These are phyloP conservation scores for Escallonia herrerae DNA, from an alignment of 129 eudicot species.

Conservation along the genomic window DNA sequence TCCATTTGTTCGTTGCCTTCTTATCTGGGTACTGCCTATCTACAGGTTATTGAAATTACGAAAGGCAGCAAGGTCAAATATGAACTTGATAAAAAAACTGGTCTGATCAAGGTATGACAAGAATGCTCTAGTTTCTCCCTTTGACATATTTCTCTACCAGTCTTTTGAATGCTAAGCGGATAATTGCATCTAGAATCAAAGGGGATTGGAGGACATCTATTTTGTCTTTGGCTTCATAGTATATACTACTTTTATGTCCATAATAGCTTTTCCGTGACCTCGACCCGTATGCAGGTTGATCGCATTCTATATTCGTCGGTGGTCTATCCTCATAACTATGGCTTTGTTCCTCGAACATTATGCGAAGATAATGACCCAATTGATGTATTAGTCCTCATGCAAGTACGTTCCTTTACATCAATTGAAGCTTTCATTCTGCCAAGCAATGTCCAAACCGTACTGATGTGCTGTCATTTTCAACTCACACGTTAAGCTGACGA, in stretches of 20 bases:
- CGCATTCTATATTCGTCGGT: constrained; percentile 76
- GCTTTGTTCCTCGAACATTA: constrained; percentile 79
- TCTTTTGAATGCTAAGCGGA: no score
- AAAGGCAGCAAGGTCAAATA: constrained; percentile 92
- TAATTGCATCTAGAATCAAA: not conserved
- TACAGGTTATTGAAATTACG: constrained; percentile 66
- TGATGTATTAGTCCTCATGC: constrained; percentile 85
- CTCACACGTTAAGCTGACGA: no score
- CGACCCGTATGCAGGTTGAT: constrained; percentile 47
- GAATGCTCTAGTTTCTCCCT: not conserved
- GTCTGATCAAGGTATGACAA: constrained; percentile 68
- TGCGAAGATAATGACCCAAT: constrained; percentile 89
- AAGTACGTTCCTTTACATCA: constrained; percentile 20
- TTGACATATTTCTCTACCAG: not conserved
- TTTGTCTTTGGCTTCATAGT: not conserved
- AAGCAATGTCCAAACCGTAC: no score
- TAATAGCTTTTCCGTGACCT: not conserved
- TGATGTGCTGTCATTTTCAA: no score
- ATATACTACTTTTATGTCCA: not conserved
- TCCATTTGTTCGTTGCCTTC: not conserved
- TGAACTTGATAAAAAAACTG: constrained; percentile 85
- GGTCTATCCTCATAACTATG: constrained; percentile 87
- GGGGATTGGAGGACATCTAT: not conserved
- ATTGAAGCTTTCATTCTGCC: not conserved
- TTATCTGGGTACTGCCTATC: not conserved